These are phyloP conservation scores for Xylaria sp. DNA, from an alignment of 2,329 filamentous ascomycete genomes.

Conservation along the genomic window DNA sequence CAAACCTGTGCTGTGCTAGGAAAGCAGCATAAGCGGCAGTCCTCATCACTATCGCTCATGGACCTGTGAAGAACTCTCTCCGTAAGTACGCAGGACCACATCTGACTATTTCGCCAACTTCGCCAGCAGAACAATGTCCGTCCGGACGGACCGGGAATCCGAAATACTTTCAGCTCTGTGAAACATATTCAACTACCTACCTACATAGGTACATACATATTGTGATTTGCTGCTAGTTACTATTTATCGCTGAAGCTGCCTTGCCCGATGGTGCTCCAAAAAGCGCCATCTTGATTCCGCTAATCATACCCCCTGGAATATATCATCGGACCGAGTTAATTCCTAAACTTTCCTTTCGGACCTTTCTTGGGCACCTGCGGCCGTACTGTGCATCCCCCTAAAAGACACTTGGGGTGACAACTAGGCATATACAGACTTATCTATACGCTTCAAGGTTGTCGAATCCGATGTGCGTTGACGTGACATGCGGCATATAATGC, in stretches of 20 bases:
- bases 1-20: no score
- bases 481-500: slow-evolving; percentile 14
- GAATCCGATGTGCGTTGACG: not conserved
- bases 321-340: slow-evolving; percentile 23
- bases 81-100: no score
- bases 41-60: no score
- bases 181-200: slow-evolving; percentile 5
- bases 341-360: slow-evolving; percentile 27
- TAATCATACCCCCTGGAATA: slow-evolving; percentile 1
- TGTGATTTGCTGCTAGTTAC: not conserved
- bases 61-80: no score
- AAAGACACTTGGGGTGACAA: no score
- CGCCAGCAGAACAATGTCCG: not conserved
- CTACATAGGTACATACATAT: no score
- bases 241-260: not conserved
- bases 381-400: no score
- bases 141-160: slow-evolving; percentile 20
- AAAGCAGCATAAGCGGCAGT: no score
- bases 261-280: not conserved
- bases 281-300: not conserved
- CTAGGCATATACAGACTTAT: no score
- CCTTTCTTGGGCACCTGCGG: slow-evolving; percentile 20
- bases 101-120: not conserved
- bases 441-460: not conserved
- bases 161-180: not conserved